These are phyloP conservation scores for Tricholoma saponaceum DNA, from an alignment of 768 basidiomycete genomes.

Conservation along the genomic window DNA sequence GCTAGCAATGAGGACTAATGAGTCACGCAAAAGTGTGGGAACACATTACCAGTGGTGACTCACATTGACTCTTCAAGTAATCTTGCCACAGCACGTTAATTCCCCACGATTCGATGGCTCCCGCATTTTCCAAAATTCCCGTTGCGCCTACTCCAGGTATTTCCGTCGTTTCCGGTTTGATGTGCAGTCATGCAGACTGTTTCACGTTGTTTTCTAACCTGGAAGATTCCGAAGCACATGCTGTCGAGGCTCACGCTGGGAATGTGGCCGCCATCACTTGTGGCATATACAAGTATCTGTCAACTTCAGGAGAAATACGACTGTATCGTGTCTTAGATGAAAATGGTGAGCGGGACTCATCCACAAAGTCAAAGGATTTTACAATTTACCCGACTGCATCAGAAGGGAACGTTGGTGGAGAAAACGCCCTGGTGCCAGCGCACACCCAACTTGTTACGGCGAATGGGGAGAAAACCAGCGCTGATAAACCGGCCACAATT, in stretches of 20 bases:
- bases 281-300: neutral
- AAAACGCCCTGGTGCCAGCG: neutral
- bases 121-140: neutral
- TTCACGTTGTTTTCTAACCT: neutral
- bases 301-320: neutral
- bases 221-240: neutral
- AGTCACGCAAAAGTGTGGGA: neutral
- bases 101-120: neutral
- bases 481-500: neutral
- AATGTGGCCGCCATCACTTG: neutral
- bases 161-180: neutral
- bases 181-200: neutral
- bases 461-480: neutral
- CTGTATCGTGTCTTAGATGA: neutral
- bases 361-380: too few relatives aligned
- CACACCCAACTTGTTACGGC: neutral
- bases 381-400: too few relatives aligned
- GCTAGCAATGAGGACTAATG: neutral
- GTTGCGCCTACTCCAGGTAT: neutral
- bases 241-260: neutral
- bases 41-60: neutral
- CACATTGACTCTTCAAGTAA: neutral
- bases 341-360: too few relatives aligned
- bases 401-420: neutral
- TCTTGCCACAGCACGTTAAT: neutral